Percentiles rank a stretch among this genome's conserved stretches.
Evolutionary conservation across 441 rosid genomes (phyloP).

Genomic region (Bruguiera hainesii): DNA sequence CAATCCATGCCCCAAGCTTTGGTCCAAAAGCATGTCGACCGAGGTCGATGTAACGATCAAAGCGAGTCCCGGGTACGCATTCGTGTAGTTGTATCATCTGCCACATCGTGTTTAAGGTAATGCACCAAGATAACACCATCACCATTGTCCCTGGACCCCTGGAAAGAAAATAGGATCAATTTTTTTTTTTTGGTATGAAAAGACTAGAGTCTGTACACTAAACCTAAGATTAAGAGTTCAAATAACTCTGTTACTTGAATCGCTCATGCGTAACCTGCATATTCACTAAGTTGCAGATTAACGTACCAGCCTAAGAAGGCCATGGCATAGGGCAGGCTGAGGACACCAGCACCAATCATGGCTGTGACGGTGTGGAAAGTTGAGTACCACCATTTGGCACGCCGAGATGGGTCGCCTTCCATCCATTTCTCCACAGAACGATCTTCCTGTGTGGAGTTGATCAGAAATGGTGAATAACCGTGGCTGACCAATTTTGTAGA

Average conservation of each 20-base stretch:
- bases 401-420: conserved; percentile 52
- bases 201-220: not conserved
- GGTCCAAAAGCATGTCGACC: conserved; percentile 81
- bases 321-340: conserved; percentile 93
- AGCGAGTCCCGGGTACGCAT: conserved; percentile 83
- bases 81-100: conserved; percentile 92
- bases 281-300: not conserved
- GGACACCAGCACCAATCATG: conserved; percentile 99
- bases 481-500: not conserved
- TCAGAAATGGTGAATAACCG: not conserved
- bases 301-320: conserved; percentile 89
- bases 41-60: conserved; percentile 80
- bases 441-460: conserved; percentile 40
- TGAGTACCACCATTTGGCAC: conserved; percentile 96
- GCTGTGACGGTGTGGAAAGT: conserved; percentile 91
- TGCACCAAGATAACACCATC: conserved; percentile 68
- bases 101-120: conserved; percentile 90
- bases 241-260: too few species aligned
- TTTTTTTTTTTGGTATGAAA: not conserved
- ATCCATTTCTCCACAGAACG: conserved; percentile 53
- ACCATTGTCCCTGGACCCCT: conserved; percentile 89
- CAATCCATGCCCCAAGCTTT: conserved; percentile 83
- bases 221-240: too few species aligned
- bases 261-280: too few species aligned
- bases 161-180: not conserved